These are phyloP conservation scores for Kodamaea sp. DNA, from an alignment of 1,139 yeast genomes.

Conservation along the genomic window DNA sequence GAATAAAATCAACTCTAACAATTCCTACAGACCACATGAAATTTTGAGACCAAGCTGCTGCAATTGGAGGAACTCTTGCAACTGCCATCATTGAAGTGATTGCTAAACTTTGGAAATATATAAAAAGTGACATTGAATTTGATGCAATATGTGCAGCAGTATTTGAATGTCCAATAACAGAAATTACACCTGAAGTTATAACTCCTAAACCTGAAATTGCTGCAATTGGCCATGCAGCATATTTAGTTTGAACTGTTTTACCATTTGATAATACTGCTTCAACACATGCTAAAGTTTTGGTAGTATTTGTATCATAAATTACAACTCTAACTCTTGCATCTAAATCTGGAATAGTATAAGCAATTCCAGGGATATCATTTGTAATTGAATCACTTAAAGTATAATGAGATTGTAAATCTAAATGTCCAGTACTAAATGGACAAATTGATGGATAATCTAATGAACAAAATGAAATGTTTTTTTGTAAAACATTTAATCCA, in stretches of 20 bases:
- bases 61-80: conserved; percentile 88
- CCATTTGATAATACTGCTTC: conserved; percentile 85
- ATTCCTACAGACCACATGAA: conserved; percentile 96
- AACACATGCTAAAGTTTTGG: conserved; percentile 77
- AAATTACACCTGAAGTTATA: conserved; percentile 79
- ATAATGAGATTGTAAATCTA: conserved; percentile 61
- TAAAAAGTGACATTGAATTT: conserved; percentile 85
- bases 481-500: conserved; percentile 67
- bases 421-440: conserved; percentile 84
- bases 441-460: conserved; percentile 56
- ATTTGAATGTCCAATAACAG: conserved; percentile 82
- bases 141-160: conserved; percentile 98
- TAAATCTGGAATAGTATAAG: conserved; percentile 87
- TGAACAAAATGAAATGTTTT: conserved; percentile 61
- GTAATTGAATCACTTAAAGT: conserved; percentile 41
- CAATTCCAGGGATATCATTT: conserved; percentile 68
- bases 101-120: conserved; percentile 91
- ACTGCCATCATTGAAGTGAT: conserved; percentile 97
- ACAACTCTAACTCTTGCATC: conserved; percentile 86
- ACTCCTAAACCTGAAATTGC: conserved; percentile 87
- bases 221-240: conserved; percentile 97
- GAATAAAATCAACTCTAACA: conserved; percentile 77
- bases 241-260: conserved; percentile 89
- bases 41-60: conserved; percentile 98
- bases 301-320: conserved; percentile 49